A percentile compares a stretch with the other conserved stretches of the same genome.
These are phyloP conservation scores for Sporobolomyces phaffii DNA, from an alignment of 768 basidiomycete genomes.

Conservation along the genomic window DNA sequence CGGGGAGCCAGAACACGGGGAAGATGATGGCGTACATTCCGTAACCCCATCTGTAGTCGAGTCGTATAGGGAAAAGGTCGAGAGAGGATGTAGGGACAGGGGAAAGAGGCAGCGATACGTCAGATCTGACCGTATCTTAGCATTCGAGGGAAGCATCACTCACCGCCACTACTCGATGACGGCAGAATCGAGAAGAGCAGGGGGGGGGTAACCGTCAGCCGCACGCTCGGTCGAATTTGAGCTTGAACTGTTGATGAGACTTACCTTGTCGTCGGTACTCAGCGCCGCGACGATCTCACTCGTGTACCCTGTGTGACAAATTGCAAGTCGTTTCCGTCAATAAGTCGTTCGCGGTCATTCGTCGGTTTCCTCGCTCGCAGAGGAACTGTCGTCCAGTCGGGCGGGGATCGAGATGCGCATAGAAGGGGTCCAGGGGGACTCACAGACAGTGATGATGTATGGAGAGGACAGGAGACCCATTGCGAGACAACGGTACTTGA, in stretches of 20 bases:
- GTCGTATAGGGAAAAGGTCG: too few relatives aligned
- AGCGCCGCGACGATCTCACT: conserved; percentile 21
- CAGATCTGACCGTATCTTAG: too few relatives aligned
- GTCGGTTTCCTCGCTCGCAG: too few relatives aligned
- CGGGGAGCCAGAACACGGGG: conserved; percentile 7
- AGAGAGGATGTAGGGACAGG: too few relatives aligned
- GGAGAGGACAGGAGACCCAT: conserved; percentile 42
- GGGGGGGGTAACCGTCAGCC: too few relatives aligned
- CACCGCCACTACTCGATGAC: neutral
- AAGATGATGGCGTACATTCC: conserved; percentile 25
- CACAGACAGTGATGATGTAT: conserved; percentile 36
- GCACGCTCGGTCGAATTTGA: too few relatives aligned
- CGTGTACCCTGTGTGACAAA: conserved; percentile 11
- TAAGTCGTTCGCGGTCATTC: too few relatives aligned
- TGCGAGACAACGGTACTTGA: conserved; percentile 46
- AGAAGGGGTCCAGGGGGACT: neutral
- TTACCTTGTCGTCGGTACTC: conserved; percentile 13
- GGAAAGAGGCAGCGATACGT: neutral
- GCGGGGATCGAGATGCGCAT: too few relatives aligned
- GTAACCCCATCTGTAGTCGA: conserved; percentile 17
- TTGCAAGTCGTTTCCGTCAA: too few relatives aligned
- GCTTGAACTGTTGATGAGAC: neutral
- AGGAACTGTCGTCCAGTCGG: too few relatives aligned
- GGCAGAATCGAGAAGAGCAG: too few relatives aligned
- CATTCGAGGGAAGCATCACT: too few relatives aligned